Evolutionary conservation across 495 filamentous ascomycete species (phyloP).

Genomic region (Saxispiralis lemnorum): DNA sequence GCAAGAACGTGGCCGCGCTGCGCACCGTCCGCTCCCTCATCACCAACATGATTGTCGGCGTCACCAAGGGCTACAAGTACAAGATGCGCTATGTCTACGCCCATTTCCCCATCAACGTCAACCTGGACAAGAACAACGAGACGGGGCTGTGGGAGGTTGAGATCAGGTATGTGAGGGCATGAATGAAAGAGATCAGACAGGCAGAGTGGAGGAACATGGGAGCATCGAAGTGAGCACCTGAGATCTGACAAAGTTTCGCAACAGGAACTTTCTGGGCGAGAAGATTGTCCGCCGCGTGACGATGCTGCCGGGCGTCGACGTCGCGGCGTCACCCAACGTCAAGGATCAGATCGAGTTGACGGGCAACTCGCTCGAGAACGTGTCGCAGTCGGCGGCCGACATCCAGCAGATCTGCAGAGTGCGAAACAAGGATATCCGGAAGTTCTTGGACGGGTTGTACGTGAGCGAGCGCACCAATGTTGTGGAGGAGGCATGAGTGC

Average conservation of each 20-base stretch:
- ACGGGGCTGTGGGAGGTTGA: slow-evolving; percentile 78
- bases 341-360: slow-evolving; percentile 91
- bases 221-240: too few species aligned
- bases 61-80: slow-evolving; percentile 98
- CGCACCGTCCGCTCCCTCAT: slow-evolving; percentile 94
- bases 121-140: slow-evolving; percentile 89
- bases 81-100: slow-evolving; percentile 99
- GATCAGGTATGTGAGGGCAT: slow-evolving; percentile 58
- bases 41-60: slow-evolving; percentile 94
- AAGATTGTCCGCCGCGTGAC: slow-evolving; percentile 89
- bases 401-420: slow-evolving; percentile 99
- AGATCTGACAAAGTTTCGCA: neutral
- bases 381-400: slow-evolving; percentile 93
- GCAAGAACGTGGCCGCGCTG: slow-evolving; percentile 93
- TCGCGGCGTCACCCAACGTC: slow-evolving; percentile 70
- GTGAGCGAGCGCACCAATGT: slow-evolving; percentile 96
- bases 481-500: slow-evolving; percentile 37
- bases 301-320: slow-evolving; percentile 77
- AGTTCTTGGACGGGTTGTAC: slow-evolving; percentile 99
- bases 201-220: too few species aligned
- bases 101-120: slow-evolving; percentile 99
- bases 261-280: slow-evolving; percentile 96
- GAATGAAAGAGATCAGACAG: neutral
- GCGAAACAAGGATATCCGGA: slow-evolving; percentile 99
- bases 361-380: slow-evolving; percentile 89